These are phyloP conservation scores for Volvox reticuliferus DNA, from an alignment of 139 green algal genomes.

Conservation along the genomic window DNA sequence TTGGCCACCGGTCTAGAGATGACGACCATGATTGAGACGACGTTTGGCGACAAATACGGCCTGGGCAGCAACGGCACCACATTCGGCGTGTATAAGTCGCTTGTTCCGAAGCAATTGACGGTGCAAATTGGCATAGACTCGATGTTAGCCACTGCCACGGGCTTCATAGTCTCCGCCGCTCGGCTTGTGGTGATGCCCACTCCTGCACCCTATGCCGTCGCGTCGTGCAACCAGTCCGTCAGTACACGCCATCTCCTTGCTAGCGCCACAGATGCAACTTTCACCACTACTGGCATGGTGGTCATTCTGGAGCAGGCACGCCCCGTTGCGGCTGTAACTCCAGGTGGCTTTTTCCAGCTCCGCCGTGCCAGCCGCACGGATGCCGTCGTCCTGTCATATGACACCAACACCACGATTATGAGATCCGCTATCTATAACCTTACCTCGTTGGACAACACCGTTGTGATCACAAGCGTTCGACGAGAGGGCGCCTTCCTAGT, in stretches of 20 bases:
- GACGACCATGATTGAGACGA: background rate
- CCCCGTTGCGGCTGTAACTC: background rate
- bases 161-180: background rate
- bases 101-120: background rate
- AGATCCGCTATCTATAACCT: background rate
- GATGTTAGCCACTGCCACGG: background rate
- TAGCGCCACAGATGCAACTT: background rate
- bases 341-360: conserved; percentile 2
- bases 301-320: background rate
- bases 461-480: background rate
- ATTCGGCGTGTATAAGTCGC: conserved; percentile 23
- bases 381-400: background rate
- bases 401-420: background rate
- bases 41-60: background rate
- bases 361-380: background rate
- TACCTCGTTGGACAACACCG: background rate
- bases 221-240: background rate
- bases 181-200: background rate
- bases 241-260: background rate
- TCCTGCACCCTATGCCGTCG: background rate
- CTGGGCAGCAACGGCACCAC: conserved; percentile 2
- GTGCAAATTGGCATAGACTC: conserved; percentile 16
- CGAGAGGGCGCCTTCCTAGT: conserved; percentile 31
- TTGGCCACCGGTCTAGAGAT: background rate
- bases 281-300: background rate